A percentile compares a stretch with the other conserved stretches of the same genome.
These are phyloP conservation scores for Cladosporium sp. DNA, from an alignment of 2,329 filamentous ascomycete genomes.

Conservation along the genomic window DNA sequence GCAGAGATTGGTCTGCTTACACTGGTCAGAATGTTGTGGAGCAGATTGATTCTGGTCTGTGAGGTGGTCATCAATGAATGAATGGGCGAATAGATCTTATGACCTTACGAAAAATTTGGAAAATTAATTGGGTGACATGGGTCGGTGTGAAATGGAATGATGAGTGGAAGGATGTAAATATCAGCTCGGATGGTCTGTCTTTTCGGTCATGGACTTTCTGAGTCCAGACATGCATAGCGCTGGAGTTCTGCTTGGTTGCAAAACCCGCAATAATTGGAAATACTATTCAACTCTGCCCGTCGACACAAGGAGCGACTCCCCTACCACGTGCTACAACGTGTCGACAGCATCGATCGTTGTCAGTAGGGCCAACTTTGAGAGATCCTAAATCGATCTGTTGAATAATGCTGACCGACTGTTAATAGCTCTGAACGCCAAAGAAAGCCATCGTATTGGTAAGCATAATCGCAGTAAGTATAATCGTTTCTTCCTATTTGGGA, in stretches of 20 bases:
- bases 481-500: too few relatives aligned
- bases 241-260: background rate
- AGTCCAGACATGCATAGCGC: background rate
- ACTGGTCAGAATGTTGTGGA: conserved; percentile 19
- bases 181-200: background rate
- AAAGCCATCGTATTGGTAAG: too few relatives aligned
- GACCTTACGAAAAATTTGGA: background rate
- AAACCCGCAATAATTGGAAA: too few relatives aligned
- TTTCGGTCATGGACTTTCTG: background rate
- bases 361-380: too few relatives aligned
- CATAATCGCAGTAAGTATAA: too few relatives aligned
- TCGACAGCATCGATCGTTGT: too few relatives aligned
- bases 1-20: conserved; percentile 24
- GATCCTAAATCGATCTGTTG: too few relatives aligned
- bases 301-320: too few relatives aligned
- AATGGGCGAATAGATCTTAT: background rate
- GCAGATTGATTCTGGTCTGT: conserved; percentile 26
- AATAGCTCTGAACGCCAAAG: too few relatives aligned
- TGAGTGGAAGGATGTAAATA: background rate
- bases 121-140: background rate
- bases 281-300: too few relatives aligned
- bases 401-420: too few relatives aligned
- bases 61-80: background rate
- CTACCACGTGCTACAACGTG: too few relatives aligned
- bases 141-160: background rate